A percentile compares a stretch with the other conserved stretches of the same genome.
phyloP scores from a whole-genome alignment of 176 grass and related monocot species.

The Bromus sterilis region DNA sequence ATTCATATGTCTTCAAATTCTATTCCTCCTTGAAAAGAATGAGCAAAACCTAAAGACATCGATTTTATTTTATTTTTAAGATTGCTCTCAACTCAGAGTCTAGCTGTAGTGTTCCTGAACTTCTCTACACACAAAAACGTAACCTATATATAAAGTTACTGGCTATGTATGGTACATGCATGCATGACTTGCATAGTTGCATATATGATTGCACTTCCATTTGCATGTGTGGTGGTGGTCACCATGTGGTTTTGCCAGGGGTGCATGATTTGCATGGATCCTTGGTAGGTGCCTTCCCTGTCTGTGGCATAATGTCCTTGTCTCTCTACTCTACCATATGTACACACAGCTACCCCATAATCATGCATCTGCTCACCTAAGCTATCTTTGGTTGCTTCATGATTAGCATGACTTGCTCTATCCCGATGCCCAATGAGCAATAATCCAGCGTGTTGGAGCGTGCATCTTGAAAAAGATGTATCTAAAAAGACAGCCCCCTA shows the following conservation, averaged over 20 bases:
- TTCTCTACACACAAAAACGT: neutral
- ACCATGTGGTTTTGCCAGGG: conserved; percentile 39
- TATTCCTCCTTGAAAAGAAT: neutral
- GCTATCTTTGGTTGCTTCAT: conserved; percentile 21
- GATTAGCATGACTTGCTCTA: conserved; percentile 35
- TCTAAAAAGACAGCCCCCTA: neutral
- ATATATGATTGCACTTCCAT: conserved; percentile 22
- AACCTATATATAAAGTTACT: neutral
- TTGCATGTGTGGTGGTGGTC: conserved; percentile 42
- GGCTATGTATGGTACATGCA: neutral
- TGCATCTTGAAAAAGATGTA: neutral
- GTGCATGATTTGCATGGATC: conserved; percentile 39
- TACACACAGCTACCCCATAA: conserved; percentile 16
- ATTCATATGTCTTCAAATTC: too few relatives aligned
- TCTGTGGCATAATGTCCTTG: conserved; percentile 30
- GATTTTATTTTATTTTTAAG: neutral
- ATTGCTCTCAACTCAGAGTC: neutral
- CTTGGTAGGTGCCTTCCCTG: conserved; percentile 38
- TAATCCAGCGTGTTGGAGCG: conserved; percentile 28
- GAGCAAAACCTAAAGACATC: neutral
- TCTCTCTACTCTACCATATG: conserved; percentile 23
- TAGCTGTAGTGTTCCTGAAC: neutral
- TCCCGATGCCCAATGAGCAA: neutral
- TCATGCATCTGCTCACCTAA: conserved; percentile 5
- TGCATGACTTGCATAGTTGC: conserved; percentile 8